Conservation (phyloP, 305 asterid species). For the Fraxinus velutina region DNA sequence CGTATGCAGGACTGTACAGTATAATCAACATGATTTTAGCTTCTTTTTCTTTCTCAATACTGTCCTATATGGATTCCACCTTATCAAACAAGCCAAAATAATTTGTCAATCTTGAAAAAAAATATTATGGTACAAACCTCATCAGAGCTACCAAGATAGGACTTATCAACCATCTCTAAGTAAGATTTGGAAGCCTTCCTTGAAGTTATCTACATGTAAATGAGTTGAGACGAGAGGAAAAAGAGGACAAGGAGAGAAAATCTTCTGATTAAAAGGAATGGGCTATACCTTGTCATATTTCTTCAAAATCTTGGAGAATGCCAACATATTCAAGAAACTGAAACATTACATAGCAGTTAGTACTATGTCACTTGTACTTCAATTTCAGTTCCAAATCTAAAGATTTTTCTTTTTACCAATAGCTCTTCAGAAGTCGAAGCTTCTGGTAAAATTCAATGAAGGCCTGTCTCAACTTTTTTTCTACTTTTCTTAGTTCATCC, state of each 20-base stretch:
- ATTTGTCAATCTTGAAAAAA: not conserved
- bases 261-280: slow-evolving; percentile 4
- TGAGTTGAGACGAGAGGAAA: not conserved
- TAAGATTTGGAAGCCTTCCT: slow-evolving; percentile 74
- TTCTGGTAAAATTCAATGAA: slow-evolving; percentile 59
- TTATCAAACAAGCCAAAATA: not conserved
- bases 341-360: slow-evolving; percentile 6
- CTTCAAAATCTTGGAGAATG: slow-evolving; percentile 87
- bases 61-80: not conserved
- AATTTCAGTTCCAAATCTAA: not conserved
- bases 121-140: slow-evolving; percentile 50
- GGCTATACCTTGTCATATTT: slow-evolving; percentile 73
- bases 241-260: not conserved
- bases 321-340: slow-evolving; percentile 81
- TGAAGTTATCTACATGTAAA: slow-evolving; percentile 52
- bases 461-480: slow-evolving; percentile 53
- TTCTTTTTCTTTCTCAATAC: not conserved
- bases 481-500: slow-evolving; percentile 59
- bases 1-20: not conserved
- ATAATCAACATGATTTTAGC: not conserved
- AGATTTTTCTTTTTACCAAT: slow-evolving; percentile 35
- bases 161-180: slow-evolving; percentile 67
- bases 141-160: slow-evolving; percentile 62
- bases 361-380: slow-evolving; percentile 19
- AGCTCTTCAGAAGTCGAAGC: slow-evolving; percentile 68